These are phyloP conservation scores for Draba incana DNA, from an alignment of 345 rosid species.

Conservation along the genomic window DNA sequence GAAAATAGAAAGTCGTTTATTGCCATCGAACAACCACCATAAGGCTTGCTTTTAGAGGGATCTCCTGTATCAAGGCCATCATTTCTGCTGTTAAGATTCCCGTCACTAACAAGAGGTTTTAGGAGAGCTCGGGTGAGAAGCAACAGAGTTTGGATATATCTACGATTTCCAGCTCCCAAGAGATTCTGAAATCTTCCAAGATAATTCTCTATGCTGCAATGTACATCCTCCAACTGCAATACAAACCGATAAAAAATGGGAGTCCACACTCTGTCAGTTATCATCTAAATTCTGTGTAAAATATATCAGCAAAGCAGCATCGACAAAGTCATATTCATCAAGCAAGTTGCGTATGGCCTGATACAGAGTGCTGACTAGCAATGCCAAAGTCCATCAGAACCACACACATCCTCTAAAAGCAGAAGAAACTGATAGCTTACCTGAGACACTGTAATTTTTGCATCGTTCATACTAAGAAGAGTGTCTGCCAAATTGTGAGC, in stretches of 20 bases:
- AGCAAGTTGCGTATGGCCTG: conserved; percentile 9
- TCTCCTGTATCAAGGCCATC: conserved; percentile 44
- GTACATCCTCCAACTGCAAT: conserved; percentile 74
- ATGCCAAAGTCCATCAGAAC: conserved; percentile 7
- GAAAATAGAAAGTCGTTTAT: conserved; percentile 85
- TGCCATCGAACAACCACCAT: conserved; percentile 60
- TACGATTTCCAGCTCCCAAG: conserved; percentile 89
- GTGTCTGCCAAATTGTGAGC: conserved; percentile 98
- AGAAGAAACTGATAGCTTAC: conserved; percentile 43
- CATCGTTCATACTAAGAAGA: conserved; percentile 83
- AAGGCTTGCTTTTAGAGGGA: conserved; percentile 41
- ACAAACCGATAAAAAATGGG: conserved; percentile 5
- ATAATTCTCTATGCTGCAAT: conserved; percentile 62
- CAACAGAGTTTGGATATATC: conserved; percentile 87
- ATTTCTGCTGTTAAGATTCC: conserved; percentile 37
- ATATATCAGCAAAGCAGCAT: conserved; percentile 14
- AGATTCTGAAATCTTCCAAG: conserved; percentile 67
- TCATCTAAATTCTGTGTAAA: background rate
- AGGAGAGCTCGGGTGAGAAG: conserved; percentile 71
- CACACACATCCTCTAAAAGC: background rate
- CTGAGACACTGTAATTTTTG: conserved; percentile 71
- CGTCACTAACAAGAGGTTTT: conserved; percentile 50
- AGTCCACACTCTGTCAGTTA: too few species aligned
- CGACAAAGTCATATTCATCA: conserved; percentile 16
- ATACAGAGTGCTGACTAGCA: background rate